Evolutionary conservation across 768 basidiomycete genomes (phyloP), one percentile per base, ranked within the genome.

Genomic region (Termitomyces sp.): DNA sequence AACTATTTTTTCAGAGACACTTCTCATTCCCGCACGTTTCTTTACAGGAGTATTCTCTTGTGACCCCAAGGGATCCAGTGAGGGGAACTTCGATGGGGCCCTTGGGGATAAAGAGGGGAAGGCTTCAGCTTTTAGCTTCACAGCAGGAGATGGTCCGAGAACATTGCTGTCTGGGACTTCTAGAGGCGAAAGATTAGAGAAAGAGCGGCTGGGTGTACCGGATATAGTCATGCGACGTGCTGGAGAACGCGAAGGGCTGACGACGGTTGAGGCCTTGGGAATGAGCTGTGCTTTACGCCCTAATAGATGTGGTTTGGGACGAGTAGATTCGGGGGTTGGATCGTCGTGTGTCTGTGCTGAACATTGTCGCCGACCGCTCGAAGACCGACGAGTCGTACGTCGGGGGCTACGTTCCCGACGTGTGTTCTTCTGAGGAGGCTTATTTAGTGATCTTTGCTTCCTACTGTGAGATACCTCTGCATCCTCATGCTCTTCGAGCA

Each of bases 21-120:
- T 57, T 4, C 57, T 38, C 26, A 50, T 59, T 30, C 35, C 54
- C 0, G 54, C 26, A 35, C 20, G 26, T 49, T 61, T 57, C 51
- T 56, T 61, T 5, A 26, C 16, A 18, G 54, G 28, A 0, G 12
- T 24, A 8, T 33, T 4, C 12, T 53, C 53, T 18, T 53, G 53
- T 36, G 58, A 49, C 18, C 45, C 54, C 6, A 55, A 22, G 26
- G 44, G 45, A 36, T 55, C 44, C 6, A 44, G 10, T 2, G 57
- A 12, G 3, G 59, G 59, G 44, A 62, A 62, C 48, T 48, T 43
- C 8, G 61, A 38, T 10, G 59, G 55, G 22, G 38, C 43, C 36
- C 35, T 52, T 8, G 52, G 47, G 8, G 62, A 60, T 36, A 57
- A 26, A 12, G 28, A 28, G 14, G 73, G 73, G 53, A 74, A 75